Conservation (phyloP, 2,329 filamentous ascomycete genomes). For the Verticillium albo-atrum region DNA sequence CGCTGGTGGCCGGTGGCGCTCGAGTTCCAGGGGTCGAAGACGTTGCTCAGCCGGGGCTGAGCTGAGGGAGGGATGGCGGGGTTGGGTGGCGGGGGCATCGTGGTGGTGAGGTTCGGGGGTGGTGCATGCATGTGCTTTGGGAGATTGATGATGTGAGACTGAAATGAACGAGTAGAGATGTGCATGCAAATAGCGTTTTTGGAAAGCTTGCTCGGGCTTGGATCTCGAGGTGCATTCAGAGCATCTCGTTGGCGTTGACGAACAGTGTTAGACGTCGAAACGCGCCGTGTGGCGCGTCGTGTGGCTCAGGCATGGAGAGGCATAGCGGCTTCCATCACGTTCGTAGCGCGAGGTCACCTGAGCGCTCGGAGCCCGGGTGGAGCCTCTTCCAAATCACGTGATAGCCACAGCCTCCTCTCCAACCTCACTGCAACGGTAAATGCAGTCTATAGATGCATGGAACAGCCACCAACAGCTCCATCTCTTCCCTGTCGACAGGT, state of each 20-base stretch:
- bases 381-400: neutral
- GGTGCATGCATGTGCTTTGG: neutral
- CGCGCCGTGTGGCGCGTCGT: neutral
- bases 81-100: neutral
- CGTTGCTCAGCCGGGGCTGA: conserved; percentile 34
- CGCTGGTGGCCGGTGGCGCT: conserved; percentile 75
- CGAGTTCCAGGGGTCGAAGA: conserved; percentile 69
- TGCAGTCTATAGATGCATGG: too few species aligned
- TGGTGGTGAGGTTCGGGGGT: too few species aligned
- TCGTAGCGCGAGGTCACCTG: neutral
- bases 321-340: neutral
- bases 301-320: neutral
- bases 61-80: conserved; percentile 25
- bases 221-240: neutral
- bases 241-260: neutral
- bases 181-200: too few species aligned
- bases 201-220: neutral
- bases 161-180: neutral
- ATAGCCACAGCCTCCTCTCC: neutral
- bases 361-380: neutral
- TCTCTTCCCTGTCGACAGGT: neutral
- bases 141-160: neutral
- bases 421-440: too few species aligned
- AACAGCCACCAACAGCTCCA: neutral
- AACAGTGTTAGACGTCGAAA: neutral